Percentiles rank a stretch among this genome's conserved stretches.
These are phyloP conservation scores for Parachaetomium inaequale DNA, from an alignment of 495 filamentous ascomycete species.

Conservation along the genomic window DNA sequence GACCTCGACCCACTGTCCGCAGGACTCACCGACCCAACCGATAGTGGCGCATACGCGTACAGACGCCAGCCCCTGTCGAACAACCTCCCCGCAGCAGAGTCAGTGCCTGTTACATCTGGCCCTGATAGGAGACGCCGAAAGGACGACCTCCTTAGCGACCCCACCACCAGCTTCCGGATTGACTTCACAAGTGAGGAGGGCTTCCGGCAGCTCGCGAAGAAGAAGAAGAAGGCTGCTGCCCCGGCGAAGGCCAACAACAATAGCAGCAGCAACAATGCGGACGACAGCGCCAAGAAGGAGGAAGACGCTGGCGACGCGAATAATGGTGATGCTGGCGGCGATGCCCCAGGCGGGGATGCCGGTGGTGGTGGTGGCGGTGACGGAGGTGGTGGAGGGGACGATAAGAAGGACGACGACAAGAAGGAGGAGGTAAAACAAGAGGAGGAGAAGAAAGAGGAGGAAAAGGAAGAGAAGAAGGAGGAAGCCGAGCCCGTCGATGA, in stretches of 20 bases:
- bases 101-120: neutral
- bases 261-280: slow-evolving; percentile 23
- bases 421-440: slow-evolving; percentile 33
- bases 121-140: slow-evolving; percentile 14
- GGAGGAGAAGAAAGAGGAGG: slow-evolving; percentile 22
- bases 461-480: slow-evolving; percentile 25
- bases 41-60: slow-evolving; percentile 23
- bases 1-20: slow-evolving; percentile 10
- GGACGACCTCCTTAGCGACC: slow-evolving; percentile 28
- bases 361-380: slow-evolving; percentile 26
- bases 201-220: slow-evolving; percentile 42
- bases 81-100: neutral
- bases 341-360: slow-evolving; percentile 15
- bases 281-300: slow-evolving; percentile 48
- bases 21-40: slow-evolving; percentile 19
- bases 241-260: slow-evolving; percentile 15
- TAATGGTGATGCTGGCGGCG: slow-evolving; percentile 25
- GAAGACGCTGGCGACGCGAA: slow-evolving; percentile 28
- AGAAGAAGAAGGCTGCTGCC: slow-evolving; percentile 35
- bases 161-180: slow-evolving; percentile 32
- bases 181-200: slow-evolving; percentile 48
- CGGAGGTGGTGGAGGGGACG: slow-evolving; percentile 28
- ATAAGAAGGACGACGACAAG: slow-evolving; percentile 34
- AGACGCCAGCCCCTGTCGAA: slow-evolving; percentile 2
- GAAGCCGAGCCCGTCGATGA: slow-evolving; percentile 25